Evolutionary conservation across 73 alveolate genomes (phyloP).

Genomic region (Loxodes magnus): DNA sequence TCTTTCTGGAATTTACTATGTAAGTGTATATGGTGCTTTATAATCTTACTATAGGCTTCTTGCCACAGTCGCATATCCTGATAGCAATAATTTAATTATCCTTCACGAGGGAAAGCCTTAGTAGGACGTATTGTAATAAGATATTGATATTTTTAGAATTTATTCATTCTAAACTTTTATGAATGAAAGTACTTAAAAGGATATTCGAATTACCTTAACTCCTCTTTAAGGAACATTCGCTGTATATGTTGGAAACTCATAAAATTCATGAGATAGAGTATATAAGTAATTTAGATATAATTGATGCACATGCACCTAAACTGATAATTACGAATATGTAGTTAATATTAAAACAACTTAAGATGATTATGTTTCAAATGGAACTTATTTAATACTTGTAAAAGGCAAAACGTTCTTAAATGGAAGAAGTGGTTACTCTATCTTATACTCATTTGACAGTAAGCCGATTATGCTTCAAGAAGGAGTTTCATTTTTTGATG

Average conservation of each 20-base stretch:
- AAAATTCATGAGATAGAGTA: neutral
- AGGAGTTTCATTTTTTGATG: no score
- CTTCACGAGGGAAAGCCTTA: conserved; percentile 10
- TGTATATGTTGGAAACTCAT: conserved; percentile 6
- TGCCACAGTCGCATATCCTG: conserved; percentile 6
- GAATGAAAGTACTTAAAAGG: conserved; percentile 1
- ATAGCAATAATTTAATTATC: conserved; percentile 1
- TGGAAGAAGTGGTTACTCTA: no score
- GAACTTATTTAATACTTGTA: conserved; percentile 3
- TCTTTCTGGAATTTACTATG: neutral
- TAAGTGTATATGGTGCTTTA: neutral
- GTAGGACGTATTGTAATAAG: neutral
- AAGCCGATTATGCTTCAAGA: no score
- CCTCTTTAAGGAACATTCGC: conserved; percentile 9
- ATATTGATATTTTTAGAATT: neutral
- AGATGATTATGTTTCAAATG: neutral
- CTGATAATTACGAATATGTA: neutral
- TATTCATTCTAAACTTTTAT: neutral
- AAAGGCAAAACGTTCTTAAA: no score
- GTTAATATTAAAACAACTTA: neutral
- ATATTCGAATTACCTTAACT: neutral
- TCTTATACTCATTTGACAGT: no score
- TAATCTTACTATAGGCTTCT: neutral
- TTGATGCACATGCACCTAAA: neutral
- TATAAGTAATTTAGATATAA: conserved; percentile 1